These are phyloP conservation scores for Ustanciosporium gigantosporum DNA, from an alignment of 1,284 basidiomycete genomes.

Conservation along the genomic window DNA sequence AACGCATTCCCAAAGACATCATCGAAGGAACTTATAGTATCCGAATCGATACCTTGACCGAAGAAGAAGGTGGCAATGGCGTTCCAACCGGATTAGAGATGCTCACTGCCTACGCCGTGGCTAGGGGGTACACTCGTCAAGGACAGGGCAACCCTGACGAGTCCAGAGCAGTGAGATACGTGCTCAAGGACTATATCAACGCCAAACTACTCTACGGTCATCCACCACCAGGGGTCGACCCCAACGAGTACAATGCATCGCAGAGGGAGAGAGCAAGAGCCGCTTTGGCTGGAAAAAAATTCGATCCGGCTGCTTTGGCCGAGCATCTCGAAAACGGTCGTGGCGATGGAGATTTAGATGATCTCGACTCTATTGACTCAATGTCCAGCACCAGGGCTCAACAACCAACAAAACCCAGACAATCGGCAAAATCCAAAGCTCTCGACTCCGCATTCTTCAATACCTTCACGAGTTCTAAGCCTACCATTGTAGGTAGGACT, in stretches of 20 bases:
- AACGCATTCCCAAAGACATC: constrained; percentile 80
- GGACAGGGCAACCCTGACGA: constrained; percentile 98
- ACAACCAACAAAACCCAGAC: constrained; percentile 2
- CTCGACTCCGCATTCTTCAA: constrained; percentile 86
- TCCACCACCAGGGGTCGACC: constrained; percentile 70
- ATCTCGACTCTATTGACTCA: background rate
- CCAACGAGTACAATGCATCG: constrained; percentile 76
- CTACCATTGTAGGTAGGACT: constrained; percentile 62
- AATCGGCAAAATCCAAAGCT: constrained; percentile 57
- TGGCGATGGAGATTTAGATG: constrained; percentile 14
- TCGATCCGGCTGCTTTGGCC: constrained; percentile 17
- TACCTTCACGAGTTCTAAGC: constrained; percentile 69
- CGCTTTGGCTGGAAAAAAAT: constrained; percentile 46
- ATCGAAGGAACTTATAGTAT: constrained; percentile 89
- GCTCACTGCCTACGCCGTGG: constrained; percentile 77
- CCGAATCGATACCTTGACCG: constrained; percentile 70
- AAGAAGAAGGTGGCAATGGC: constrained; percentile 85
- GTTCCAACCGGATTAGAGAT: constrained; percentile 79
- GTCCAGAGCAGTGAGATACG: constrained; percentile 85
- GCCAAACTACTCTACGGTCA: constrained; percentile 89
- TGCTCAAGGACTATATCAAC: constrained; percentile 97
- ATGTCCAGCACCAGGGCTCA: constrained; percentile 5
- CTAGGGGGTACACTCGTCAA: constrained; percentile 85
- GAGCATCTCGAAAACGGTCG: constrained; percentile 29
- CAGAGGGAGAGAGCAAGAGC: constrained; percentile 71